A percentile compares a stretch with the other conserved stretches of the same genome.
Evolutionary conservation across 2,329 filamentous ascomycete species (phyloP).

Genomic region (Xylaria sp.): DNA sequence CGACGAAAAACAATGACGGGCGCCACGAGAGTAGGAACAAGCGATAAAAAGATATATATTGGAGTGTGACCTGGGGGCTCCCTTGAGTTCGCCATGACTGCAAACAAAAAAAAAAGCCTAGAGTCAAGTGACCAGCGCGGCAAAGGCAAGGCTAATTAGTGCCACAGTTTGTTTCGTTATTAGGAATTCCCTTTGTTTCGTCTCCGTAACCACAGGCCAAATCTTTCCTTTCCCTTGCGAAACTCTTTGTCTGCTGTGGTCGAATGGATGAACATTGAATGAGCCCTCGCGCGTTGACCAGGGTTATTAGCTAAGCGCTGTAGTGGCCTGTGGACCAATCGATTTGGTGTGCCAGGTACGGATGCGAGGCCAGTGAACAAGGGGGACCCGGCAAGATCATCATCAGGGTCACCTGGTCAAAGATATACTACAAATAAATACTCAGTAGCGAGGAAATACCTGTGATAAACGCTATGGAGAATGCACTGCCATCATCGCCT

Average conservation of each 20-base stretch:
- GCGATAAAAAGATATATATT: conserved; percentile 31
- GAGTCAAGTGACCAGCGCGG: conserved; percentile 19
- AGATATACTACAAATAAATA: background rate
- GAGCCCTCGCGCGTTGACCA: conserved; percentile 28
- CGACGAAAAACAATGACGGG: conserved; percentile 14
- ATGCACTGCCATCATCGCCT: conserved; percentile 2
- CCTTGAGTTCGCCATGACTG: conserved; percentile 5
- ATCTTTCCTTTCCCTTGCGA: conserved; percentile 33
- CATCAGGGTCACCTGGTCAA: background rate
- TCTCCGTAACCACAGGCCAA: conserved; percentile 40
- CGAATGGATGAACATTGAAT: conserved; percentile 33
- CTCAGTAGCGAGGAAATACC: background rate
- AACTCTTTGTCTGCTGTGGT: conserved; percentile 42
- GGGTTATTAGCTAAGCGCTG: conserved; percentile 45
- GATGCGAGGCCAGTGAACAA: conserved; percentile 14
- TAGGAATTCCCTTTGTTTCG: conserved; percentile 35
- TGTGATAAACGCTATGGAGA: background rate
- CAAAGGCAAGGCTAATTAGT: conserved; percentile 18
- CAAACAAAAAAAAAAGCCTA: conserved; percentile 14
- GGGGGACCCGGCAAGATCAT: conserved; percentile 11
- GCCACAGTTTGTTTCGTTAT: conserved; percentile 1
- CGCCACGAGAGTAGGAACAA: conserved; percentile 8
- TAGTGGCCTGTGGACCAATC: conserved; percentile 45
- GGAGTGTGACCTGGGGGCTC: conserved; percentile 11
- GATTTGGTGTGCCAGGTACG: conserved; percentile 38